Evolutionary conservation across 345 rosid species (phyloP).

Genomic region (Nephelium lappaceum): DNA sequence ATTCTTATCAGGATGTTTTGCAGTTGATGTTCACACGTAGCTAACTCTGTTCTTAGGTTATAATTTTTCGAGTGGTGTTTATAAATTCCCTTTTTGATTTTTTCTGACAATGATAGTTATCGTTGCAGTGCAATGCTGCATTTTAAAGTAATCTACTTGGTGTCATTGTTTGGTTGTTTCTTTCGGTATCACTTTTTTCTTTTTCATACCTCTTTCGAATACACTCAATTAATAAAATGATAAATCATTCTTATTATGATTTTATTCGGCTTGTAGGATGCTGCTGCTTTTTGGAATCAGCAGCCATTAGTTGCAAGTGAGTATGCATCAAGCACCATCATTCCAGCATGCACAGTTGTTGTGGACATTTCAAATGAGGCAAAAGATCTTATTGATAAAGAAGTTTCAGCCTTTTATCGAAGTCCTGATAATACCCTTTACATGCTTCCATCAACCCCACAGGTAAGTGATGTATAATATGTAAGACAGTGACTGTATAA

Average conservation of each 20-base stretch:
- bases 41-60: neutral
- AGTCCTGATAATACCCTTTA: constrained; percentile 87
- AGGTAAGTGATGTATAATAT: constrained; percentile 41
- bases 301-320: constrained; percentile 88
- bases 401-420: constrained; percentile 79
- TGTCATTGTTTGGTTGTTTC: neutral
- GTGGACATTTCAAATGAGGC: constrained; percentile 71
- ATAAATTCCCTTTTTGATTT: neutral
- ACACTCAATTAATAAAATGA: neutral
- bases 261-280: constrained; percentile 57
- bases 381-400: constrained; percentile 77
- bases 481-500: constrained; percentile 25
- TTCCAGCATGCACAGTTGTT: constrained; percentile 78
- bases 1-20: neutral
- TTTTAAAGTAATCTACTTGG: constrained; percentile 6
- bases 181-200: neutral
- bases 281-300: constrained; percentile 84
- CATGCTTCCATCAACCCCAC: constrained; percentile 94
- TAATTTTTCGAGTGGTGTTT: neutral
- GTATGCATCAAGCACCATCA: constrained; percentile 79
- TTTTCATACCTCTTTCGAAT: neutral
- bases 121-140: neutral
- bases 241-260: neutral
- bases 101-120: neutral
- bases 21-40: neutral